Percentiles rank a stretch among this genome's conserved stretches.
These are phyloP conservation scores for Vigna mungo DNA, from an alignment of 306 rosid genomes.

Conservation along the genomic window DNA sequence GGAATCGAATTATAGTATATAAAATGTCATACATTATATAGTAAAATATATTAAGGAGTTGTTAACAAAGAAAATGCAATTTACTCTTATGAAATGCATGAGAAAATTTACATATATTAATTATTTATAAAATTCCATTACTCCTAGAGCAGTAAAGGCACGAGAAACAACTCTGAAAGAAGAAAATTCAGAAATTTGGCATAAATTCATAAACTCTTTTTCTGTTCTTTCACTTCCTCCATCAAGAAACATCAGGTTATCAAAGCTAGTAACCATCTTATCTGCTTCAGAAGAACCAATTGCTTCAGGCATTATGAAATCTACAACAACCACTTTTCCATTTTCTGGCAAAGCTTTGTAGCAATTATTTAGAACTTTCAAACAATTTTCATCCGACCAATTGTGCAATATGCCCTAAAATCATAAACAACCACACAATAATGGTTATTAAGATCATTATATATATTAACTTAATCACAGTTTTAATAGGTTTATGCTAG, in stretches of 20 bases:
- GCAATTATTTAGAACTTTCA: slow-evolving; percentile 27
- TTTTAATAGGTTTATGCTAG: too few species aligned
- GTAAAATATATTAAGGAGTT: too few species aligned
- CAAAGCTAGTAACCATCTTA: slow-evolving; percentile 1
- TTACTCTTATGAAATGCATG: too few species aligned
- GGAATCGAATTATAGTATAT: too few species aligned
- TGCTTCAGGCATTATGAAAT: slow-evolving; percentile 25
- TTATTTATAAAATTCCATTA: slow-evolving; percentile 4
- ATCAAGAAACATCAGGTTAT: background rate
- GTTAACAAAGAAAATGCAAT: too few species aligned
- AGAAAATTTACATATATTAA: too few species aligned
- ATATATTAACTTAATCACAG: too few species aligned
- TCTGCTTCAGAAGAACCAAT: background rate
- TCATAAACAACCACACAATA: background rate
- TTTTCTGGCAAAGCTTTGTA: slow-evolving; percentile 33
- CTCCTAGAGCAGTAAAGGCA: background rate
- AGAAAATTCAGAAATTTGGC: background rate
- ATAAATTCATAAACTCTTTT: background rate
- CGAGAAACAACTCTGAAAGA: background rate
- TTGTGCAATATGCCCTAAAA: slow-evolving; percentile 42
- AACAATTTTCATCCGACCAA: slow-evolving; percentile 44
- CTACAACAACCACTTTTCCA: slow-evolving; percentile 38
- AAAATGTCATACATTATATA: too few species aligned
- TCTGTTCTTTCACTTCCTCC: slow-evolving; percentile 37
- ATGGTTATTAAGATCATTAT: too few species aligned